A percentile compares a stretch with the other conserved stretches of the same genome.
phyloP scores from a whole-genome alignment of 495 filamentous ascomycete genomes.

The Entonaema liquescens region DNA sequence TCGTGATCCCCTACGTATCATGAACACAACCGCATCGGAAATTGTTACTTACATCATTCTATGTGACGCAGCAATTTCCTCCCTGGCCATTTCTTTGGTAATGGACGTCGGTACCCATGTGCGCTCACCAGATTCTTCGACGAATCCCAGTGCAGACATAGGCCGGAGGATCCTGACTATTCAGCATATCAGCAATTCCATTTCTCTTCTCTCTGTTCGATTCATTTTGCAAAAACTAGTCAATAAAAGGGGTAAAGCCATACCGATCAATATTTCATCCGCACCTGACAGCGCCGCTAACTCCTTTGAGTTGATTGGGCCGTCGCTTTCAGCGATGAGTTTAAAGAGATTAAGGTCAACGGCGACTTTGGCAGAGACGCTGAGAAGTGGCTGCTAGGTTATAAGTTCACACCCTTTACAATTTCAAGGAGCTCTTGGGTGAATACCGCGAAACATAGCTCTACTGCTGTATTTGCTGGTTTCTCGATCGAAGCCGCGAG shows the following conservation, averaged over 20 bases:
- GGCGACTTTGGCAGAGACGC: constrained; percentile 25
- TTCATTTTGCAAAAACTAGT: neutral
- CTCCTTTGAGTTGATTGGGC: constrained; percentile 16
- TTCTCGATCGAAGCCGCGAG: constrained; percentile 30
- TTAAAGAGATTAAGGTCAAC: constrained; percentile 35
- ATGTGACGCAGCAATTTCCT: constrained; percentile 31
- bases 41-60: constrained; percentile 32
- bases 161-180: constrained; percentile 29
- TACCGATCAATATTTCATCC: constrained; percentile 39
- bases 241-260: neutral
- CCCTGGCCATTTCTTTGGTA: constrained; percentile 28
- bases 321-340: constrained; percentile 6
- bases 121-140: constrained; percentile 30
- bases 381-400: constrained; percentile 21
- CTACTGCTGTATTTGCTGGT: constrained; percentile 32
- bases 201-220: neutral
- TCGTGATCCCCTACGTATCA: neutral
- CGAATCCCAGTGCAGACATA: constrained; percentile 17
- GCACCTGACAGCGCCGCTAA: constrained; percentile 31
- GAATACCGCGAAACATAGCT: constrained; percentile 33
- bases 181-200: neutral
- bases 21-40: neutral
- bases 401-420: neutral
- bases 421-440: too few species aligned
- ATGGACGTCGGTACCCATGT: constrained; percentile 28